Evolutionary conservation across 306 rosid species (phyloP).

Genomic region (Trifolium pratense): DNA sequence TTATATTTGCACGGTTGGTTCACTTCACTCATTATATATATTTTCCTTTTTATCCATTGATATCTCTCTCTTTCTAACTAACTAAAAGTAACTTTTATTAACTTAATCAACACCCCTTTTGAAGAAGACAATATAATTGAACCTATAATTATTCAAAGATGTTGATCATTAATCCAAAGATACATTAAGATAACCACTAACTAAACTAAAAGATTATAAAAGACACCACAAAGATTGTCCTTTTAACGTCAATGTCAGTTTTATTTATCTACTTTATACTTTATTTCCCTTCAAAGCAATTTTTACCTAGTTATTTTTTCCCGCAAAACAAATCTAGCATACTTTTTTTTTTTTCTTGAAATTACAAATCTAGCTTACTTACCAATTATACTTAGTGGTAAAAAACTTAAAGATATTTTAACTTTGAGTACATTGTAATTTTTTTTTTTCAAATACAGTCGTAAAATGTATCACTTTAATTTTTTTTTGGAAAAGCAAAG

Average conservation of each 20-base stretch:
- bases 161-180: conserved; percentile 12
- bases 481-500: too few species aligned
- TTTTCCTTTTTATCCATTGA: conserved; percentile 40
- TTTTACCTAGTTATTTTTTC: too few species aligned
- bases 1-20: conserved; percentile 69
- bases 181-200: conserved; percentile 22
- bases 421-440: too few species aligned
- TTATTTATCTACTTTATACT: too few species aligned
- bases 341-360: too few species aligned
- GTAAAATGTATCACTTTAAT: too few species aligned
- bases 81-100: conserved; percentile 37
- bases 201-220: not conserved
- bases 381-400: too few species aligned
- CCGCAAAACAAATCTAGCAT: too few species aligned
- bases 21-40: conserved; percentile 43
- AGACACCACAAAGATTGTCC: not conserved
- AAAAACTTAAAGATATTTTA: too few species aligned
- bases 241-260: conserved; percentile 36
- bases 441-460: too few species aligned
- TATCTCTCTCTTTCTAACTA: conserved; percentile 7
- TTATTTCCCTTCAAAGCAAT: too few species aligned
- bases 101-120: conserved; percentile 30
- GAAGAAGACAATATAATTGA: conserved; percentile 40
- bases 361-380: too few species aligned
- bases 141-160: conserved; percentile 34